phyloP scores from a whole-genome alignment of 306 rosid species.

The Begonia masoniana region DNA sequence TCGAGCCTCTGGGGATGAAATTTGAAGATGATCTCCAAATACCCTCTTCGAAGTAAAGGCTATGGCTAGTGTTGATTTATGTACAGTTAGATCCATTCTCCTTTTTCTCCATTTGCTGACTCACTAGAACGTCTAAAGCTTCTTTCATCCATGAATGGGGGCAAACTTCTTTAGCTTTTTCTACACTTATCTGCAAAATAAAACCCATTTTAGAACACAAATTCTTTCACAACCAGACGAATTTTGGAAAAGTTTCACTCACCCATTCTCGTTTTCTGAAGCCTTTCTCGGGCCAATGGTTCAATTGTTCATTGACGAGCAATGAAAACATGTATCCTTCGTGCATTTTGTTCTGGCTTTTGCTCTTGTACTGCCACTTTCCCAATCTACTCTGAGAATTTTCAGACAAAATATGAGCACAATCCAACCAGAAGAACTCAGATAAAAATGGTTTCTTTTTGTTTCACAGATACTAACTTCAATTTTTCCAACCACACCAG shows the following conservation, averaged over 20 bases:
- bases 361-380: conserved; percentile 67
- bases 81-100: not conserved
- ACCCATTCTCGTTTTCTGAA: conserved; percentile 66
- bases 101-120: conserved; percentile 15
- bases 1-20: too few relatives aligned
- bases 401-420: not conserved
- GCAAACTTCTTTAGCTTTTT: conserved; percentile 68
- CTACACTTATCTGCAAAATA: conserved; percentile 51
- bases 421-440: too few relatives aligned
- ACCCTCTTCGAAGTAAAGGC: too few relatives aligned
- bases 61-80: too few relatives aligned
- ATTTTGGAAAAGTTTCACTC: conserved; percentile 11
- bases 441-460: too few relatives aligned
- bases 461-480: conserved; percentile 38
- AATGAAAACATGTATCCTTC: conserved; percentile 73
- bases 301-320: conserved; percentile 50
- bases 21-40: too few relatives aligned
- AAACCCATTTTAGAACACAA: conserved; percentile 21
- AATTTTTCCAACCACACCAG: conserved; percentile 68
- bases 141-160: conserved; percentile 78
- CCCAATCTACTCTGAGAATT: conserved; percentile 49
- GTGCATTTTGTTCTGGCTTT: conserved; percentile 44
- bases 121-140: conserved; percentile 50
- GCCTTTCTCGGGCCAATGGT: conserved; percentile 72
- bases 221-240: not conserved